Conservation (phyloP, 129 eudicot genomes). For the Apium graveolens region DNA sequence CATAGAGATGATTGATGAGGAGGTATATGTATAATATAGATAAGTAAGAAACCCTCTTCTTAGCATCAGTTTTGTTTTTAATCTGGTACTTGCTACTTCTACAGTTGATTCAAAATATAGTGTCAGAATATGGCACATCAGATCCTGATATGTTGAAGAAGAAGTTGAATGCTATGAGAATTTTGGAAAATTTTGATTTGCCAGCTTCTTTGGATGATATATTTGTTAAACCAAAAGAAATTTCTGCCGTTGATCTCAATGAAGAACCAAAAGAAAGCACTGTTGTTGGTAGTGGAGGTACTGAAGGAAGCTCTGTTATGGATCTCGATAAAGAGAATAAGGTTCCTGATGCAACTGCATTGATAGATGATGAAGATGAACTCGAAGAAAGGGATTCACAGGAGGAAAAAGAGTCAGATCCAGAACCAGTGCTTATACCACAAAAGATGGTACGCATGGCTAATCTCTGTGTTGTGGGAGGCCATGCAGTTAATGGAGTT, state of each 20-base stretch:
- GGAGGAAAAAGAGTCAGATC: slow-evolving; percentile 21
- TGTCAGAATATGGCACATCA: slow-evolving; percentile 72
- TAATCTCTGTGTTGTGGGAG: slow-evolving; percentile 90
- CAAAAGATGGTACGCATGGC: slow-evolving; percentile 94
- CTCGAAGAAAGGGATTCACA: slow-evolving; percentile 20
- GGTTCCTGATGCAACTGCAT: slow-evolving; percentile 7
- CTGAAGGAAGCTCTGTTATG: slow-evolving; percentile 31
- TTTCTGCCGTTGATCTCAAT: slow-evolving; percentile 24
- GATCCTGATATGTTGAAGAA: slow-evolving; percentile 60
- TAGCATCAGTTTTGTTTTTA: background rate
- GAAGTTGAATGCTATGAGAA: slow-evolving; percentile 69
- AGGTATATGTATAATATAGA: slow-evolving; percentile 36
- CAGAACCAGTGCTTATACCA: slow-evolving; percentile 43
- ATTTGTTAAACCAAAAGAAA: slow-evolving; percentile 43
- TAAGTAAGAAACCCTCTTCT: background rate
- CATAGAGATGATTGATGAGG: slow-evolving; percentile 76
- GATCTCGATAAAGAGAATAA: slow-evolving; percentile 24
- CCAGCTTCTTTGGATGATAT: slow-evolving; percentile 60
- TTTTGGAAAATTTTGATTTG: slow-evolving; percentile 78
- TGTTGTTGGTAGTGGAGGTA: slow-evolving; percentile 42
- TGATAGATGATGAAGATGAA: slow-evolving; percentile 17
- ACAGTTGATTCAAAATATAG: slow-evolving; percentile 58
- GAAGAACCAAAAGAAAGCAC: slow-evolving; percentile 25
- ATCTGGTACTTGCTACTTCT: slow-evolving; percentile 15
- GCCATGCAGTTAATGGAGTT: slow-evolving; percentile 95